Evolutionary conservation across 139 green algal genomes (phyloP), one percentile per base, ranked within the genome.

Genomic region (Desmodesmus armatus): DNA sequence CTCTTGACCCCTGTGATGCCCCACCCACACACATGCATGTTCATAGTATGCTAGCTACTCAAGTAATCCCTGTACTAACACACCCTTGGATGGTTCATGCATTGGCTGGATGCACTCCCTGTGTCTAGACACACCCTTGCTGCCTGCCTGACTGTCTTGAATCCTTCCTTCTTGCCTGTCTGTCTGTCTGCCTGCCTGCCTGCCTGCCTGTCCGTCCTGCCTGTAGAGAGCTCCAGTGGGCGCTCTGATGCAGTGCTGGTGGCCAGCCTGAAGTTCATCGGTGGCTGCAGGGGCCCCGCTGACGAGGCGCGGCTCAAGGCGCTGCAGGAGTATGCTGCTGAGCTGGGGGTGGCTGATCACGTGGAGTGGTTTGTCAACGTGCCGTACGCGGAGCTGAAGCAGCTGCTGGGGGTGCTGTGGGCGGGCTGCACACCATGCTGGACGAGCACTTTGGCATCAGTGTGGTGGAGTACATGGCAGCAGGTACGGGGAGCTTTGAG

Each of bases 381-480:
- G 35, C 66, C 92, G 5, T 97, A 91, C 67, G 66, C 31, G 0
- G 91, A 98, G 72, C 88, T 99, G 53, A 77, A 78, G 75, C 25
- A 31, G 74, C 86, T 97, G 84, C 91, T 99, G 71, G 94, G 91
- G 93, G 90, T 0, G 96, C 97, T 2, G 92, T 96, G 44, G 95
- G 88, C 0, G 97, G 97, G 23, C 88, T 99, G 87, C 97, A 99
- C 92, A 96, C 94, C 21, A 99, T 99, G 97, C 43, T 88, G 58
- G 97, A 99, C 82, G 97, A 99, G 86, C 97, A 99, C 93, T 99
- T 99, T 91, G 97, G 97, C 74, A 99, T 99, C 88, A 94, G 92
- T 81, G 92, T 99, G 17, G 97, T 99, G 29, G 96, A 99, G 91
- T 99, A 98, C 92, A 99, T 99, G 97, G 97, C 97, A 19, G 95